Base-by-base conservation (phyloP, 2,329 filamentous ascomycete genomes). In the Penicillium sp. region DNA sequence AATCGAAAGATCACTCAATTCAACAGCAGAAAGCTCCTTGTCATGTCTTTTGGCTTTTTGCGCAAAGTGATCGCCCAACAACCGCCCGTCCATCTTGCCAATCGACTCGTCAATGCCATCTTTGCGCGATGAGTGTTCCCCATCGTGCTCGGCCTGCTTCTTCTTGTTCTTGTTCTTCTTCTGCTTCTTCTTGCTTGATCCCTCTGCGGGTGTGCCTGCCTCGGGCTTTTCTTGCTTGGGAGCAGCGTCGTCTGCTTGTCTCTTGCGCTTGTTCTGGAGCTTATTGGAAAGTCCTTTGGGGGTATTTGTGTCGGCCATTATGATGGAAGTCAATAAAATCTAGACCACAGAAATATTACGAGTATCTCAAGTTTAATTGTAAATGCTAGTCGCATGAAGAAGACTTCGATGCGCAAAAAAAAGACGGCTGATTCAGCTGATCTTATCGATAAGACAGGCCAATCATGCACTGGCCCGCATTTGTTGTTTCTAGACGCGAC, bases 1-100 rank as follows among this genome's bases (percentile, higher is more conserved):
- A 48, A 97, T 80, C 51, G 89, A 86, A 66, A 90, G 78, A 69
- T 97, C 92, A 53, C 90, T 87, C 30, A 96, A 77, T 74, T 99
- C 94, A 38, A 97, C 83, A 0, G 85, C 78, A 63, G 89, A 96
- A 66, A 97, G 73, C 48, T 96, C 88, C 27, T 83, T 84, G 50
- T 91, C 89, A 67, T 93, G 95, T 23, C 88, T 82, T 60, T 82
- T 84, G 49, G 90, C 87, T 68, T 89, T 84, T 68, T 94, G 87
- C 7, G 89, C 89, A 58, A 97, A 79, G 70, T 96, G 86, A 70
- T 97, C 93, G 1, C 92, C 90, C 43, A 97, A 77, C 39, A 97
- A 79, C 61, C 87, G 84, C 56, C 84, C 87, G 71, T 96, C 90
- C 87, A 97, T 92, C 57, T 85, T 84, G 41, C 85, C 84, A 69